Evolutionary conservation across 169 alveolate genomes (phyloP).

Genomic region (Babesia ovis): DNA sequence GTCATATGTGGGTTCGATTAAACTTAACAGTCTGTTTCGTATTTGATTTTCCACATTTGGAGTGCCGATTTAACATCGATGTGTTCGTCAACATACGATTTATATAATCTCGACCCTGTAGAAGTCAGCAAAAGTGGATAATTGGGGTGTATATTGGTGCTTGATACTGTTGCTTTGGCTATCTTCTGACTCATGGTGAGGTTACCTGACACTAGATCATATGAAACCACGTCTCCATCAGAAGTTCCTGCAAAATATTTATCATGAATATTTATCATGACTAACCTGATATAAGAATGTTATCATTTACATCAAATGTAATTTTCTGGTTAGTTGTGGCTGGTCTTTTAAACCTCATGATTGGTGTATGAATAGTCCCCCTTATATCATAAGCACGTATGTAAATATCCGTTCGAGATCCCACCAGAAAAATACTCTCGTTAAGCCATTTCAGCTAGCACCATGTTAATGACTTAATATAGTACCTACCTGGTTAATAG

Average conservation of each 20-base stretch:
- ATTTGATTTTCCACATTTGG: neutral
- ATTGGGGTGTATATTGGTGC: constrained; percentile 22
- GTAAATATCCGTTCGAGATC: constrained; percentile 50
- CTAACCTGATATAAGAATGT: constrained; percentile 45
- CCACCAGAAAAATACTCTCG: constrained; percentile 36
- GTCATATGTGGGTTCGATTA: too few species aligned
- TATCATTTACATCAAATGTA: constrained; percentile 37
- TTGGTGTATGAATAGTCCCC: constrained; percentile 28
- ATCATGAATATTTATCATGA: neutral
- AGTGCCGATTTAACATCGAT: neutral
- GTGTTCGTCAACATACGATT: neutral
- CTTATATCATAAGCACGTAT: constrained; percentile 51
- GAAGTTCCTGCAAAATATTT: constrained; percentile 5
- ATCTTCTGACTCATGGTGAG: neutral
- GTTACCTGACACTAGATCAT: neutral
- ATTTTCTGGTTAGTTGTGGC: constrained; percentile 43
- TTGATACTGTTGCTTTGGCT: neutral
- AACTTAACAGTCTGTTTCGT: too few species aligned
- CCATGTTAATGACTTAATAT: neutral
- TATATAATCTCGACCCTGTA: constrained; percentile 11
- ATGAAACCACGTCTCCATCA: constrained; percentile 10
- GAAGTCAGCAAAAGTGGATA: constrained; percentile 13
- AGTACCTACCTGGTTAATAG: constrained; percentile 45
- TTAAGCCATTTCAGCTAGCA: constrained; percentile 39
- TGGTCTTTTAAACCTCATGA: constrained; percentile 35